A percentile compares a stretch with the other conserved stretches of the same genome.
Conservation (phyloP, 768 basidiomycete species). For the Mycena albidolilacea region DNA sequence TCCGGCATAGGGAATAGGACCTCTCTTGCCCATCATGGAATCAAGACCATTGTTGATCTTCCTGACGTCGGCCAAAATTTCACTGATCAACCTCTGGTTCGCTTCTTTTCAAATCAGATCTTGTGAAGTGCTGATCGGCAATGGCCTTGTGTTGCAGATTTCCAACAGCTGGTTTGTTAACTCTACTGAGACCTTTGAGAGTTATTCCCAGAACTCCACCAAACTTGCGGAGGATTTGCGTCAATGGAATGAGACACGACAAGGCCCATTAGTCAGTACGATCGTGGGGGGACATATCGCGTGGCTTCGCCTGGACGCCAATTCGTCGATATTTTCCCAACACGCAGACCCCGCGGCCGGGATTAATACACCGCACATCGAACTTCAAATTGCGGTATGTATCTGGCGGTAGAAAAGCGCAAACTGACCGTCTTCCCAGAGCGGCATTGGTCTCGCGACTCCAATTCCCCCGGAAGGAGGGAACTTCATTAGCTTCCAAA, state of each 20-base stretch:
- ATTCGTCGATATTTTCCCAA: constrained; percentile 15
- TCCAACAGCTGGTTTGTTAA: constrained; percentile 43
- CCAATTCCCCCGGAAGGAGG: too few relatives aligned
- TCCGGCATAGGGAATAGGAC: constrained; percentile 49
- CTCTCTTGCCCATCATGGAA: constrained; percentile 35
- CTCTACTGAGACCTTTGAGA: constrained; percentile 30
- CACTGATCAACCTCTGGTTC: constrained; percentile 43
- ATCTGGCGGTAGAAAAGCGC: too few relatives aligned
- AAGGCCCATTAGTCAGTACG: constrained; percentile 41
- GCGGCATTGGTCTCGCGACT: too few relatives aligned
- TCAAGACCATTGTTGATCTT: constrained; percentile 38
- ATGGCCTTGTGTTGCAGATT: too few relatives aligned
- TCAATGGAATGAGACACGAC: constrained; percentile 43
- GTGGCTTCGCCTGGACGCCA: constrained; percentile 39
- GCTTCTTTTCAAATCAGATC: too few relatives aligned
- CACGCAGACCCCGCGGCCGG: constrained; percentile 45
- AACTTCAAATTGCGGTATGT: too few relatives aligned
- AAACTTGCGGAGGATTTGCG: constrained; percentile 25
- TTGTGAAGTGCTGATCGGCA: too few relatives aligned
- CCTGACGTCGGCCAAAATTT: constrained; percentile 48
- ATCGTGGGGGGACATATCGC: too few relatives aligned
- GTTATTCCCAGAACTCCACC: constrained; percentile 39
- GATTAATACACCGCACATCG: neutral
- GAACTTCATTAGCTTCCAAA: constrained; percentile 17
- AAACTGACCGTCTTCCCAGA: too few relatives aligned